A percentile compares a stretch with the other conserved stretches of the same genome.
Evolutionary conservation across 2,329 filamentous ascomycete species (phyloP).

Genomic region (Celoporthe dispersa): DNA sequence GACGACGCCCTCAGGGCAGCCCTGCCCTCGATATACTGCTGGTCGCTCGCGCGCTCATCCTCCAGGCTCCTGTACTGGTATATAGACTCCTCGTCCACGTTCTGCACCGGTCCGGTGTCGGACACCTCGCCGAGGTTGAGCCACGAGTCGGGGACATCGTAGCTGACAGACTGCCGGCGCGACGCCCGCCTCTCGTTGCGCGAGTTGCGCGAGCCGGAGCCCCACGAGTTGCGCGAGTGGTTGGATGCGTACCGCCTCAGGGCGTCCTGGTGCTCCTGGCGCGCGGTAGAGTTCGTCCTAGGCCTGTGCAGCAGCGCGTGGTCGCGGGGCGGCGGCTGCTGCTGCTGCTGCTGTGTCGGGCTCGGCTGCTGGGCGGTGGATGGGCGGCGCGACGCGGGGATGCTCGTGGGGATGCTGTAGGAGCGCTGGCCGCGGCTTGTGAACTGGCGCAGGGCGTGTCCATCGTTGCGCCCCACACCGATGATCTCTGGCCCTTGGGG

Average conservation of each 20-base stretch:
- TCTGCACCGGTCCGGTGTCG: conserved; percentile 32
- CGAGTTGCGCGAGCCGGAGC: not conserved
- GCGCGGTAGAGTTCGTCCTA: not conserved
- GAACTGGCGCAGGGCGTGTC: not conserved
- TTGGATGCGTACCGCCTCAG: conserved; percentile 1
- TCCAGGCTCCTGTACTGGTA: conserved; percentile 45
- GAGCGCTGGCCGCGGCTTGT: not conserved
- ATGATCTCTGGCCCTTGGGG: conserved; percentile 33
- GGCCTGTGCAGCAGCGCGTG: not conserved
- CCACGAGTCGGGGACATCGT: conserved; percentile 35
- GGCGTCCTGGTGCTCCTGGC: not conserved
- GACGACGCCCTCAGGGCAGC: conserved; percentile 2
- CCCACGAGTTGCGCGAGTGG: not conserved
- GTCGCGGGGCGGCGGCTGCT: not conserved
- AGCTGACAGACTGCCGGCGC: conserved; percentile 25
- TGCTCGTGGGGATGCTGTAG: conserved; percentile 5
- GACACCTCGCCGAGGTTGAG: conserved; percentile 33
- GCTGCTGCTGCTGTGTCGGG: not conserved
- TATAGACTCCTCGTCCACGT: conserved; percentile 39
- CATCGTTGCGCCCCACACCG: not conserved
- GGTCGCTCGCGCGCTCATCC: conserved; percentile 36
- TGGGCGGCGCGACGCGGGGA: not conserved
- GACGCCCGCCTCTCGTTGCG: conserved; percentile 11
- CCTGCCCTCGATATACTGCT: conserved; percentile 29
- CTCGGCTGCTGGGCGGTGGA: not conserved